Evolutionary conservation across 345 rosid genomes (phyloP).

Genomic region (Gossypium australe): DNA sequence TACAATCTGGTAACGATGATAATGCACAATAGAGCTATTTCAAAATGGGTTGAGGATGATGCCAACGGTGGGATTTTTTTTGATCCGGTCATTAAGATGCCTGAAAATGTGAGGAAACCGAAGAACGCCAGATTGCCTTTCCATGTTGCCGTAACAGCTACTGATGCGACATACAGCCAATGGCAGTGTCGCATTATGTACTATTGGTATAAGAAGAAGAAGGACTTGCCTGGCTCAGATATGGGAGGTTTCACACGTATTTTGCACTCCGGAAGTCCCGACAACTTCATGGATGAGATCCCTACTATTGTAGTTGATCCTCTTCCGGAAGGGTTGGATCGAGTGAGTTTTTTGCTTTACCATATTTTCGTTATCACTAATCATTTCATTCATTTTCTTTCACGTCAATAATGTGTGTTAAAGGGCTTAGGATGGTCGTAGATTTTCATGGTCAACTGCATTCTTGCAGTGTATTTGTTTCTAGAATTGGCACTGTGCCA

Average conservation of each 20-base stretch:
- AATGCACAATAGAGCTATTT: slow-evolving; percentile 38
- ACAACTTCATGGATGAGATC: slow-evolving; percentile 87
- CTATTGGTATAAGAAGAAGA: slow-evolving; percentile 85
- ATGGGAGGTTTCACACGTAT: slow-evolving; percentile 95
- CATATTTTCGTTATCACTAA: not conserved
- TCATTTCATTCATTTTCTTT: not conserved
- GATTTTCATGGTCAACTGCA: not conserved
- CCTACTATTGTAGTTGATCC: slow-evolving; percentile 89
- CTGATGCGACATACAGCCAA: slow-evolving; percentile 77
- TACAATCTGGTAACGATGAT: slow-evolving; percentile 66
- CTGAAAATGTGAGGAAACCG: slow-evolving; percentile 34
- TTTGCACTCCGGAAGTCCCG: slow-evolving; percentile 83
- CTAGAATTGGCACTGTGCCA: not conserved
- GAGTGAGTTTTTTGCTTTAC: slow-evolving; percentile 35
- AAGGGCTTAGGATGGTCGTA: not conserved
- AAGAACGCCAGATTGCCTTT: slow-evolving; percentile 39
- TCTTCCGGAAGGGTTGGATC: slow-evolving; percentile 85
- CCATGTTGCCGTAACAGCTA: slow-evolving; percentile 90
- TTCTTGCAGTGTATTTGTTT: not conserved
- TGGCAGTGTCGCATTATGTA: slow-evolving; percentile 99
- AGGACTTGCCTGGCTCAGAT: slow-evolving; percentile 72
- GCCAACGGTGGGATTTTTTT: slow-evolving; percentile 30
- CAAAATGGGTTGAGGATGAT: slow-evolving; percentile 25
- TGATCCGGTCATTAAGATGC: slow-evolving; percentile 75
- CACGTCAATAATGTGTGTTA: not conserved